Evolutionary conservation across 2,329 filamentous ascomycete species (phyloP), one percentile per base, ranked within the genome.

Genomic region (Truncatella angustata): DNA sequence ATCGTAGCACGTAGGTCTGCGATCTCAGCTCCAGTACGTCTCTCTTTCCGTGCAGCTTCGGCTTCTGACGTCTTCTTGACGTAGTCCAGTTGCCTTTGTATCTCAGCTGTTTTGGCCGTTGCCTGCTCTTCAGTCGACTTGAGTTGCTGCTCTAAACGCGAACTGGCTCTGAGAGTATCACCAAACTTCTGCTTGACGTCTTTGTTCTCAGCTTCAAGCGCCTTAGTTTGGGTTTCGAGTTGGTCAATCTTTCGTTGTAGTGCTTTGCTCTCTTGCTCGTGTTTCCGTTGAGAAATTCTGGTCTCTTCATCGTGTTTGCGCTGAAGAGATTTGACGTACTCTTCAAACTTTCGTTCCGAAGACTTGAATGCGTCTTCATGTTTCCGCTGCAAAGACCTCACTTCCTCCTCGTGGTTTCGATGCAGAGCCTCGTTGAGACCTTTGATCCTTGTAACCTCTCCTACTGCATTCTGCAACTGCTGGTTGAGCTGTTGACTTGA

Each of bases 341-440:
- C 35, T 42, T 50, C 47, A 16, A 30, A 42, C 12, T 39, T 49
- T n/a, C 36, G 35, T 12, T 42, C 30, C 10, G 21, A 21, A 16
- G 43, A 46, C 16, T 24, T 32, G 14, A 21, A 18, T 5, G n/a
- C 36, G 18, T 50, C 35, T 50, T 50, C 47, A 14, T 50, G 34
- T n/a, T 39, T 49, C 6, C 36, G 21, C 16, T 50, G 47, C 12
- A 40, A 18, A 20, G 77, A 81, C 66, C 75, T 76, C 5, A 87
- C 58, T 51, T 91, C 86, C 34, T 83, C 79, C 49, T 87, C 84
- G 61, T 94, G 88, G 30, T 84, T 80, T 43, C 78, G 78, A 59
- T 90, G 88, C 16, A 92, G 72, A 6, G 81, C 80, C 46, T 93
- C 86, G 51, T 90, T 90, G 58, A 87, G 78, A 32, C 77, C 80